These are phyloP conservation scores for Colletotrichum sp. DNA, from an alignment of 2,329 filamentous ascomycete species.

Conservation along the genomic window DNA sequence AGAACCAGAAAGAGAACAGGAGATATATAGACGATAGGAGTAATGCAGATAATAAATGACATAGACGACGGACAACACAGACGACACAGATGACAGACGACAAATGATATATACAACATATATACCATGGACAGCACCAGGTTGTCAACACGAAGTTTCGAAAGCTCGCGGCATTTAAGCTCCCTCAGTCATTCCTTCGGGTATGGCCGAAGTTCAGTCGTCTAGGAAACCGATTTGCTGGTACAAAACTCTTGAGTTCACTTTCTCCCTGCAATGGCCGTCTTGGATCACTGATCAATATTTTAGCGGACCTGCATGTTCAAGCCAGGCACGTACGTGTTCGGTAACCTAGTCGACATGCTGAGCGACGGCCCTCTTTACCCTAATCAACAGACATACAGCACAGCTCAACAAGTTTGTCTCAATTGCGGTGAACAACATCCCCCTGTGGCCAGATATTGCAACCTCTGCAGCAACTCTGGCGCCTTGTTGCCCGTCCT, in stretches of 20 bases:
- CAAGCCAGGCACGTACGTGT: not conserved
- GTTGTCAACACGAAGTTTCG: not conserved
- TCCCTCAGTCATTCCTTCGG: not conserved
- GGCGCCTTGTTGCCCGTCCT: not conserved
- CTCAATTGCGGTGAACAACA: not conserved
- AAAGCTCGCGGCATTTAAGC: not conserved
- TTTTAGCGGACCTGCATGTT: not conserved
- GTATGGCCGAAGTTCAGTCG: not conserved
- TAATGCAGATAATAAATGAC: no score
- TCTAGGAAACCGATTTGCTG: not conserved
- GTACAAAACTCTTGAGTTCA: not conserved
- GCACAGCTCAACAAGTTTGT: not conserved
- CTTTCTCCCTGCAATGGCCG: not conserved
- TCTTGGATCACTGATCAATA: not conserved
- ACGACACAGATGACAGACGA: no score
- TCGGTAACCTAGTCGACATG: no score
- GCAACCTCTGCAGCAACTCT: not conserved
- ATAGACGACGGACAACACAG: no score
- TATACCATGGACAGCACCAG: no score
- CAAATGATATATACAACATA: no score
- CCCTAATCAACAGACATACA: not conserved
- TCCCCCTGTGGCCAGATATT: not conserved
- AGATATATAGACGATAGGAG: no score
- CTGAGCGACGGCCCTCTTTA: no score
- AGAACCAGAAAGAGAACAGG: no score